Evolutionary conservation across 176 grass and related monocot genomes (phyloP), one percentile per base, ranked within the genome.

Genomic region (Tillandsia leiboldiana): DNA sequence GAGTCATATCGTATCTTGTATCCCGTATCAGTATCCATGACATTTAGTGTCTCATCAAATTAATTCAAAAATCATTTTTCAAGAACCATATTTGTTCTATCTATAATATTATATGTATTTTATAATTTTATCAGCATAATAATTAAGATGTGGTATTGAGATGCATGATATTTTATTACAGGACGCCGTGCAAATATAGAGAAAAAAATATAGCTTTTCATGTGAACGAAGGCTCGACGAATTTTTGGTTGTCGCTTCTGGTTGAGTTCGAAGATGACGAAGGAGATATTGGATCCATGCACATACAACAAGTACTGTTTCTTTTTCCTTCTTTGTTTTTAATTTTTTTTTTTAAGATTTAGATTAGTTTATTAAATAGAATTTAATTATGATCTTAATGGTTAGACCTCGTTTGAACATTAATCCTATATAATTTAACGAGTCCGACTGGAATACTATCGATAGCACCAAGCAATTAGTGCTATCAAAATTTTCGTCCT

Each of bases 281-380:
- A 74, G 95, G 95, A 27, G 95, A 99, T 76, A 82, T 99, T 57
- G 95, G 94, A 75, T 83, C 95, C 80, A 93, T 99, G 89, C 90
- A 90, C 73, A 86, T 99, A 9, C 82, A 90, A 86, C 95, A 90
- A 82, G 94, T 89, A 86, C 1, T 6, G 10, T 49, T 53, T 49
- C 49, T 29, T 11, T 47, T 79, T 49, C 22, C 51, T 75, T 66
- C 12, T 51, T 66, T 52, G 53, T 69, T 12, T 63, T 66, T 53
- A 42, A 24, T 67, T 66, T 48, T 50, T 42, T 67, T 71, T 64
- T n/a, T 70, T 57, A 17, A 14, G 2, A 42, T 2, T 66, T 53
- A 10, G 12, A 42, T 42, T 42, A 42, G 33, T 42, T 42, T 42
- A 42, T 42, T 42, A 42, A 5, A 7, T 42, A 42, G 33, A 42